Conservation (phyloP, 2,329 filamentous ascomycete genomes). For the Trichothecium sympodiale region DNA sequence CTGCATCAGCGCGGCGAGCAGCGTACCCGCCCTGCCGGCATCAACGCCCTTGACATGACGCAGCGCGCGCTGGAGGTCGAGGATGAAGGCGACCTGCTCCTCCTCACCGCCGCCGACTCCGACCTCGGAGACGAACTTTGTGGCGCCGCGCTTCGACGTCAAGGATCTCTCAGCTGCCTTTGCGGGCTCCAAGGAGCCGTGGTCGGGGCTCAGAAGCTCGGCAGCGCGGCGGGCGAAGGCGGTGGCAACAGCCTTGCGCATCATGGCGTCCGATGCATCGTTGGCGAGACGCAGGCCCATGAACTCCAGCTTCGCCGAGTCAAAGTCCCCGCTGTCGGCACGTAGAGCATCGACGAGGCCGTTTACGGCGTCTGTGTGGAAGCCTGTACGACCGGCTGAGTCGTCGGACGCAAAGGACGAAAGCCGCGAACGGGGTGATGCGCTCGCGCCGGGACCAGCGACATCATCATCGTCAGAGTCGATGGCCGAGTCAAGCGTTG, state of each 20-base stretch:
- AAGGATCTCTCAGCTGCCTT: slow-evolving; percentile 57
- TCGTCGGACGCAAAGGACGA: slow-evolving; percentile 65
- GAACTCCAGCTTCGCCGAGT: slow-evolving; percentile 75
- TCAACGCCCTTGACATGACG: slow-evolving; percentile 51
- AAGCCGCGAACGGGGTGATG: slow-evolving; percentile 48
- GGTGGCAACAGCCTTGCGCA: slow-evolving; percentile 74
- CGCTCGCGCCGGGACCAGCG: slow-evolving; percentile 41
- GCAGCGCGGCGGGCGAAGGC: slow-evolving; percentile 75
- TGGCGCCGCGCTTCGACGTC: slow-evolving; percentile 38
- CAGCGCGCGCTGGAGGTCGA: slow-evolving; percentile 73
- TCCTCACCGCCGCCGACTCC: slow-evolving; percentile 54
- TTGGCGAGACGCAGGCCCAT: slow-evolving; percentile 85
- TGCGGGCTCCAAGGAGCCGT: slow-evolving; percentile 43
- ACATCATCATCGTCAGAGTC: slow-evolving; percentile 58
- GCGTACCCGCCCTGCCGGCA: slow-evolving; percentile 36
- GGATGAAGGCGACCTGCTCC: slow-evolving; percentile 78
- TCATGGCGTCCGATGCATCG: slow-evolving; percentile 80
- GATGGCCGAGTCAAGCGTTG: slow-evolving; percentile 51
- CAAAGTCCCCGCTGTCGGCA: slow-evolving; percentile 66
- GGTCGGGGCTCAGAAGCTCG: slow-evolving; percentile 47
- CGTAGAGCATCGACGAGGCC: slow-evolving; percentile 81
- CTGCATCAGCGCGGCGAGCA: slow-evolving; percentile 71
- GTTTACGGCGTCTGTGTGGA: slow-evolving; percentile 78
- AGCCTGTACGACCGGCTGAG: slow-evolving; percentile 49
- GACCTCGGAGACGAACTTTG: slow-evolving; percentile 46